Base-by-base conservation (phyloP, 495 filamentous ascomycete genomes). In the Neurospora sublineolata region DNA sequence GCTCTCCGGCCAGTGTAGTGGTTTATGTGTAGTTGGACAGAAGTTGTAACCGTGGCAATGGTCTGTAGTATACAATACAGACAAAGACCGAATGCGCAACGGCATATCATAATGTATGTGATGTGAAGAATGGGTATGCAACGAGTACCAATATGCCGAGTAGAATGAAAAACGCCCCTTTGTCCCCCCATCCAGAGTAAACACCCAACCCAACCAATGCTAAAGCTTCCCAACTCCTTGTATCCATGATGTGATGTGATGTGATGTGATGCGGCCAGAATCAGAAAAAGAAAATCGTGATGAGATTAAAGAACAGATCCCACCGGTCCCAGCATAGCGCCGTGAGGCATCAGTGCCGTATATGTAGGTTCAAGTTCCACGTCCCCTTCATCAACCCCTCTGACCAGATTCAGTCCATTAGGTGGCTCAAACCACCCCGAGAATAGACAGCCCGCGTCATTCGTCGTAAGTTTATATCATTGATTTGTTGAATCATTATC, bases 91-190 rank as follows among this genome's bases (percentile, higher is more conserved):
- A 20, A 68, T 11, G 23, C n/a, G 30, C 36, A 67, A 69, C 3
- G 64, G 68, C 68, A 70, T 72, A 72, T 70, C 70, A 58, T 41
- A 14, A 74, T 41, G 73, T 52, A 72, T 69, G 52, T 18, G 52
- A 64, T 46, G 42, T 46, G 42, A 52, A 64, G 1, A 64, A 64
- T 64, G 27, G 52, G 27, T 64, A 64, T 64, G 52, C 14, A 64
- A 64, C 27, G 52, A 64, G 52, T 33, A 64, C 52, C 27, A 64
- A 33, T 64, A 64, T 64, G 52, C 52, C 27, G 23, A 64, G 14
- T 58, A 58, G 23, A 5, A 58, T 3, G 9, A 9, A 33, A 60
- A 64, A 64, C 52, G 52, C 52, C 52, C 14, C 52, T 64, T 30
- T 64, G 52, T 36, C 3, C 6, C 3, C 23, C 52, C 52, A 64